A percentile compares a stretch with the other conserved stretches of the same genome.
Conservation (phyloP, 169 alveolate genomes). For the Babesia divergens region DNA sequence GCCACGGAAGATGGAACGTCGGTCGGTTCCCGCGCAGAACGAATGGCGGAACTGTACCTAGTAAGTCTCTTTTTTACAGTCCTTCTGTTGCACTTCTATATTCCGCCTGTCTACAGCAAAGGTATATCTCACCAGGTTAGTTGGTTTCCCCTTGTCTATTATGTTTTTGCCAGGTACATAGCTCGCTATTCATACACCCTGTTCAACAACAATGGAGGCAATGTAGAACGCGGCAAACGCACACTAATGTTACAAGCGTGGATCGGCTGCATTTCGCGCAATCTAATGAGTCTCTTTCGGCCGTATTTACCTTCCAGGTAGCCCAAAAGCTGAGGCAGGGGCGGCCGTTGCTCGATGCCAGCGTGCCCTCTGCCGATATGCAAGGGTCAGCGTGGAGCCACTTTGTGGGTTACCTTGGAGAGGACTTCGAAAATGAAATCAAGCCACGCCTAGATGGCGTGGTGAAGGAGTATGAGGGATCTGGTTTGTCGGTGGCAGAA, state of each 20-base stretch:
- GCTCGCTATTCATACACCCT: not conserved
- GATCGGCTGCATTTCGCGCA: not conserved
- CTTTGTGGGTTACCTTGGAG: constrained; percentile 37
- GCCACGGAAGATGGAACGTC: not conserved
- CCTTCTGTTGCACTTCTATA: not conserved
- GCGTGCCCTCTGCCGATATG: constrained; percentile 37
- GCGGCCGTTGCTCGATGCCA: constrained; percentile 36
- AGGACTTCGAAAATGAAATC: constrained; percentile 9
- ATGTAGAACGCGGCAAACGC: not conserved
- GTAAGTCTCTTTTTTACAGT: not conserved
- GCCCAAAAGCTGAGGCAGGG: constrained; percentile 66
- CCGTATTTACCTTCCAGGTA: constrained; percentile 55
- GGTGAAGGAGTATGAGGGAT: constrained; percentile 2
- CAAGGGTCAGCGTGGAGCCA: constrained; percentile 50
- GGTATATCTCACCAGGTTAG: not conserved
- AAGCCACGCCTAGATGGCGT: constrained; percentile 9
- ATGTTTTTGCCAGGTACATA: not conserved
- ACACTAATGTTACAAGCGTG: not conserved
- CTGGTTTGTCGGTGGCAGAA: constrained; percentile 8
- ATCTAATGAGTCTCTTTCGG: constrained; percentile 14
- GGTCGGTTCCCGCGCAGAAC: constrained; percentile 14
- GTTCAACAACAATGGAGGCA: not conserved
- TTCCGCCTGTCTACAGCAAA: not conserved
- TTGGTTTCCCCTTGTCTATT: not conserved
- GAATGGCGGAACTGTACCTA: constrained; percentile 6